Conservation (phyloP, 2,329 filamentous ascomycete species). For the Calonectria pseudoreteaudii region DNA sequence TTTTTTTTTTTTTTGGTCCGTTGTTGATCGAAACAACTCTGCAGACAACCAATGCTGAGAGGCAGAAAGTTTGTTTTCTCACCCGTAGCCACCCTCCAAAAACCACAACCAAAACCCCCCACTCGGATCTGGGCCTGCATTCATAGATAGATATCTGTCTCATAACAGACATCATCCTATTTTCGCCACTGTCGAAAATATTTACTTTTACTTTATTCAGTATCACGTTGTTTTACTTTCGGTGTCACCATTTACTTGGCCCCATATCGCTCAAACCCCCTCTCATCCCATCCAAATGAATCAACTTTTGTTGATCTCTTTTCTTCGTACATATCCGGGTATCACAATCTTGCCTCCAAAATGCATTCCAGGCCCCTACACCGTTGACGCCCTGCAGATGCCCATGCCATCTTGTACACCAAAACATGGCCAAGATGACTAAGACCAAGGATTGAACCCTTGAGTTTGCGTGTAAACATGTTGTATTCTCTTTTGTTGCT, state of each 20-base stretch:
- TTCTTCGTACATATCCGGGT: conserved; percentile 7
- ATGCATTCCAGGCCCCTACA: not conserved
- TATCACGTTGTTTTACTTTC: not conserved
- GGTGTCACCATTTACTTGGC: not conserved
- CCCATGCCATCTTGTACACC: not conserved
- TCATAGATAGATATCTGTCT: not conserved
- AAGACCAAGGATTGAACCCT: not conserved
- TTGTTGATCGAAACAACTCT: not conserved
- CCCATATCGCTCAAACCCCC: not conserved
- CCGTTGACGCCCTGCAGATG: not conserved
- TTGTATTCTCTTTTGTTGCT: conserved; percentile 27
- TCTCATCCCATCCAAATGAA: not conserved
- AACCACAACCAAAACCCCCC: not conserved
- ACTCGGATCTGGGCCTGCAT: not conserved
- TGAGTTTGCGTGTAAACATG: conserved; percentile 16
- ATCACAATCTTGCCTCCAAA: conserved; percentile 2
- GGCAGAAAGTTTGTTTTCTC: too few species aligned
- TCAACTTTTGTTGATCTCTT: not conserved
- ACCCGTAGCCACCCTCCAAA: not conserved
- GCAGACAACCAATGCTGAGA: not conserved
- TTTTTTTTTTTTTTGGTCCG: not conserved
- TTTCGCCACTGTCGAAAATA: not conserved
- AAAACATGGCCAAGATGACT: not conserved
- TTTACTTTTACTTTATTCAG: not conserved
- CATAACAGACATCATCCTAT: not conserved